Evolutionary conservation across 1,284 basidiomycete genomes (phyloP).

Genomic region (Cutaneotrichosporon sp.): DNA sequence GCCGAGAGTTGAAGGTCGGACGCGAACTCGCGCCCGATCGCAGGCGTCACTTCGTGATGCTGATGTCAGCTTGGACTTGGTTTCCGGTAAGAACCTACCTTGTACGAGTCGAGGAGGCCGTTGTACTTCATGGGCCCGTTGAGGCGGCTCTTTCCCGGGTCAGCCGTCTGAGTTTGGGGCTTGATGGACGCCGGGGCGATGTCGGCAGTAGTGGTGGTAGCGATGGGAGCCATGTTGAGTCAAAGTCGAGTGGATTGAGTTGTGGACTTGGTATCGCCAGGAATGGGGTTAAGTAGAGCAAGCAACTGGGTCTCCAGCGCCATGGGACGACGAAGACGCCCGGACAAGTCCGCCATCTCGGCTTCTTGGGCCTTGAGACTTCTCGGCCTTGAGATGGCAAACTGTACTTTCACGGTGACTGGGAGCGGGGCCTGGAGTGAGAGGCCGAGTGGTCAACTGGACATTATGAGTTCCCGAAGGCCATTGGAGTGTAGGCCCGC

Average conservation of each 20-base stretch:
- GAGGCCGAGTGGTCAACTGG: not conserved
- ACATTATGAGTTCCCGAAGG: not conserved
- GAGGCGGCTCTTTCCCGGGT: slow-evolving; percentile 12
- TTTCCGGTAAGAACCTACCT: not conserved
- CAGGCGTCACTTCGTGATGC: slow-evolving; percentile 16
- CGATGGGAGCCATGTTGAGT: slow-evolving; percentile 9
- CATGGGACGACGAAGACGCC: too few species aligned
- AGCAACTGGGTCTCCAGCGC: not conserved
- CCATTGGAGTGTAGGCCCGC: not conserved
- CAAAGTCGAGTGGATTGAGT: not conserved
- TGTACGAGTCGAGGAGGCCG: slow-evolving; percentile 8
- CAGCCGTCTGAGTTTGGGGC: not conserved
- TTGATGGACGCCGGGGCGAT: slow-evolving; percentile 1
- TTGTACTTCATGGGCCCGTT: slow-evolving; percentile 9
- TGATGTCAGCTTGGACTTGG: not conserved
- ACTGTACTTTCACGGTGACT: too few species aligned
- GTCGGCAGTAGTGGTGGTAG: not conserved
- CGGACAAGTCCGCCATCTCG: not conserved
- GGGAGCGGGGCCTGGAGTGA: not conserved
- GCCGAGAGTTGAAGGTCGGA: slow-evolving; percentile 17
- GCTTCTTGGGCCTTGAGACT: not conserved
- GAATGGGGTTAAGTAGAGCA: not conserved
- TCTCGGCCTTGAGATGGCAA: not conserved
- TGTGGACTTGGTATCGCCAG: not conserved
- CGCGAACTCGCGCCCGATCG: slow-evolving; percentile 20